These are phyloP conservation scores for Marsdenia floribunda DNA, from an alignment of 257 asterid species.

Conservation along the genomic window DNA sequence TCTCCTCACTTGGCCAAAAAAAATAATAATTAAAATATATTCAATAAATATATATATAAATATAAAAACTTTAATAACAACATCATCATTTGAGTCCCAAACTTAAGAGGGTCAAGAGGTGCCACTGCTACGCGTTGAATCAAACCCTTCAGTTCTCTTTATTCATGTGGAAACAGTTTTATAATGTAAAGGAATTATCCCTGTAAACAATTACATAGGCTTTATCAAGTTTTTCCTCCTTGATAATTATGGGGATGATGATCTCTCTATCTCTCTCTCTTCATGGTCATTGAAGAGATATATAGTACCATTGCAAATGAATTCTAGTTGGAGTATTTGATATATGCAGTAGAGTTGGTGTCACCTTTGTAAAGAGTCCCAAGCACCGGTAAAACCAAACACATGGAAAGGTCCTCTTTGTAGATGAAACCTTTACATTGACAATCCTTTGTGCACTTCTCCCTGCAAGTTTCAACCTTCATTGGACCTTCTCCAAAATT, in stretches of 20 bases:
- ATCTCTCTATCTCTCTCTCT: background rate
- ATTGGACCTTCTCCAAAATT: conserved; percentile 9
- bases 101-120: too few relatives aligned
- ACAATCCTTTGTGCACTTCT: conserved; percentile 2
- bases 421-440: conserved; percentile 6
- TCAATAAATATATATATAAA: too few relatives aligned
- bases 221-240: background rate
- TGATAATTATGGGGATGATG: background rate
- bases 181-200: too few relatives aligned
- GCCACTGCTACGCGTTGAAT: too few relatives aligned
- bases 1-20: too few relatives aligned
- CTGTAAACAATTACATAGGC: background rate
- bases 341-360: conserved; percentile 6
- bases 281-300: background rate
- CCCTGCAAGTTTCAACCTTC: conserved; percentile 1
- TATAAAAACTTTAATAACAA: too few relatives aligned
- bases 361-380: conserved; percentile 2
- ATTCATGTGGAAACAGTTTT: too few relatives aligned
- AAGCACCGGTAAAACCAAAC: conserved; percentile 5
- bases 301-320: background rate
- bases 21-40: too few relatives aligned
- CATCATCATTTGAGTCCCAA: too few relatives aligned
- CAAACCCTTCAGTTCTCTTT: too few relatives aligned
- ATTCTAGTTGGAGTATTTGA: background rate
- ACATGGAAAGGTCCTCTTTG: conserved; percentile 2